A percentile compares a stretch with the other conserved stretches of the same genome.
Evolutionary conservation across 2,329 filamentous ascomycete genomes (phyloP).

Genomic region (Nakataea oryzae): DNA sequence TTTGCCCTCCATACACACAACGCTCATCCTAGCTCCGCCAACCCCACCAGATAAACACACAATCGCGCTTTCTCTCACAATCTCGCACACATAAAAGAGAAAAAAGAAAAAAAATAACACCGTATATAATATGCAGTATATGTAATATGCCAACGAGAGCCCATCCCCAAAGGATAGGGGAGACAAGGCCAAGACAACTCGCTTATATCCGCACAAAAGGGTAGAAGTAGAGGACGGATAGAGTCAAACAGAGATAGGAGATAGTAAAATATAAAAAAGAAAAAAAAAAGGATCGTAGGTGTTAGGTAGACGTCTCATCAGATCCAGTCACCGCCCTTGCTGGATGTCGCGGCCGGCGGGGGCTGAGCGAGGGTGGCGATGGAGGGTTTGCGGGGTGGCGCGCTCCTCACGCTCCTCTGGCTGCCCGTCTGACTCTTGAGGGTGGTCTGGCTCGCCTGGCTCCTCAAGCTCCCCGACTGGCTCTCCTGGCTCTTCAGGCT

Average conservation of each 20-base stretch:
- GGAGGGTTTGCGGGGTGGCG: not conserved
- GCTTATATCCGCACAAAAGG: not conserved
- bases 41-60: too few relatives aligned
- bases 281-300: not conserved
- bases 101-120: not conserved
- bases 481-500: not conserved
- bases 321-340: constrained; percentile 11
- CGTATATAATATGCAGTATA: not conserved
- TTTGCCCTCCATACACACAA: not conserved
- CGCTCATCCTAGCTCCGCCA: not conserved
- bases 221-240: too few relatives aligned
- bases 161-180: not conserved
- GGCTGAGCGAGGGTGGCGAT: not conserved
- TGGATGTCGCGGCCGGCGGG: constrained; percentile 3
- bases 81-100: not conserved
- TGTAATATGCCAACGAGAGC: not conserved
- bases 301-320: not conserved
- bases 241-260: not conserved
- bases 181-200: not conserved
- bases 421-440: not conserved
- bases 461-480: not conserved
- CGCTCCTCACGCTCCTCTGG: not conserved
- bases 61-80: too few relatives aligned
- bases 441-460: not conserved
- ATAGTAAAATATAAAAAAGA: not conserved